These are phyloP conservation scores for Polytrichum formosum DNA, from an alignment of 225 moss, liverwort and hornwort species.

Conservation along the genomic window DNA sequence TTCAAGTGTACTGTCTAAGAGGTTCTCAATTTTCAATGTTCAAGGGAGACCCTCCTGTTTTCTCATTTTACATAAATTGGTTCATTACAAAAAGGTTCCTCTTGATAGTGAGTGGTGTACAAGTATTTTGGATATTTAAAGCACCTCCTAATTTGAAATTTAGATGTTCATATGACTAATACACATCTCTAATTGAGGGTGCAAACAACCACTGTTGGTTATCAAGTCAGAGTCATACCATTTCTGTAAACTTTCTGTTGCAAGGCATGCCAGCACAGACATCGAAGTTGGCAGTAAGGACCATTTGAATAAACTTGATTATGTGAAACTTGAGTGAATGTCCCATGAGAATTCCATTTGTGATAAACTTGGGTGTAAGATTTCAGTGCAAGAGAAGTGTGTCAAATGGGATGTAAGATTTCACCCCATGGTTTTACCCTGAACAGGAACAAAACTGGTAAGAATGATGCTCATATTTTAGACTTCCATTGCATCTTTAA, in stretches of 20 bases:
- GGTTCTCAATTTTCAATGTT: slow-evolving; percentile 49
- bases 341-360: too few relatives aligned
- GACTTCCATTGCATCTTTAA: too few relatives aligned
- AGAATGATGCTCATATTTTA: too few relatives aligned
- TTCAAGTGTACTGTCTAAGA: too few relatives aligned
- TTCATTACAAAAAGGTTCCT: not conserved
- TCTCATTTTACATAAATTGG: too few relatives aligned
- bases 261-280: slow-evolving; percentile 33
- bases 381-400: too few relatives aligned
- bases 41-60: slow-evolving; percentile 1
- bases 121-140: not conserved
- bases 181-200: slow-evolving; percentile 12
- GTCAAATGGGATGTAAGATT: too few relatives aligned
- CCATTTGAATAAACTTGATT: not conserved
- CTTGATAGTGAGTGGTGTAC: not conserved
- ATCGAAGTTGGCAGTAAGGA: slow-evolving; percentile 33
- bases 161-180: slow-evolving; percentile 2
- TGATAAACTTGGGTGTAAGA: too few relatives aligned
- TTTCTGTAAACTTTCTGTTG: slow-evolving; percentile 88
- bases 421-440: too few relatives aligned
- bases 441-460: too few relatives aligned
- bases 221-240: slow-evolving; percentile 89
- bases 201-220: slow-evolving; percentile 78
- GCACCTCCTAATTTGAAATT: too few relatives aligned
- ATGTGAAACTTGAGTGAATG: too few relatives aligned